Percentiles rank a stretch among this genome's conserved stretches.
Evolutionary conservation across 345 rosid genomes (phyloP).

Genomic region (Arabidopsis arenosa): DNA sequence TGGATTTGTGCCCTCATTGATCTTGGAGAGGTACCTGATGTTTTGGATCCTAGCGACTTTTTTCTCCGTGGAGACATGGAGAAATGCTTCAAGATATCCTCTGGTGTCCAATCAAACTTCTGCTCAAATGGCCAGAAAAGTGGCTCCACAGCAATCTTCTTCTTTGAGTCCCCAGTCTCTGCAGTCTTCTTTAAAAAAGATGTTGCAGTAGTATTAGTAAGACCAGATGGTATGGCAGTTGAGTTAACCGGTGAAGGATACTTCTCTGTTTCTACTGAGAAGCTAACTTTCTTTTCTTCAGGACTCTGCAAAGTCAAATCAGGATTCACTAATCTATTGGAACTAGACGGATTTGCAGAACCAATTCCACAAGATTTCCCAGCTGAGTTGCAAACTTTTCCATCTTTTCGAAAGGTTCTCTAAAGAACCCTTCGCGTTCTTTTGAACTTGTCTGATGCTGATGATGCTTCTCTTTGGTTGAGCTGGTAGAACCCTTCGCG

Average conservation of each 20-base stretch:
- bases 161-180: conserved; percentile 41
- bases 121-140: conserved; percentile 64
- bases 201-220: conserved; percentile 3
- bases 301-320: conserved; percentile 38
- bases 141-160: conserved; percentile 46
- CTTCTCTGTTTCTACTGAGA: conserved; percentile 28
- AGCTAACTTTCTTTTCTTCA: conserved; percentile 47
- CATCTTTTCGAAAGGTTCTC: conserved; percentile 23
- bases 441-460: conserved; percentile 20
- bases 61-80: conserved; percentile 58
- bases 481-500: conserved; percentile 23
- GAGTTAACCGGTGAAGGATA: conserved; percentile 27
- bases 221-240: conserved; percentile 1
- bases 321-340: conserved; percentile 10
- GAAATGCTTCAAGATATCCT: conserved; percentile 53
- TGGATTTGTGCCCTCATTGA: conserved; percentile 37
- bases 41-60: conserved; percentile 1
- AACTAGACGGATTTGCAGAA: conserved; percentile 26
- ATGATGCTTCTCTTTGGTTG: conserved; percentile 12
- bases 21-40: conserved; percentile 37
- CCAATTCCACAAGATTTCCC: conserved; percentile 22
- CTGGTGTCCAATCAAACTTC: conserved; percentile 54
- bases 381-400: neutral
- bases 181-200: conserved; percentile 15
- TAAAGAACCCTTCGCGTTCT: conserved; percentile 10